phyloP scores from a whole-genome alignment of 2,329 filamentous ascomycete genomes.

The Ceratocystis smalleyi region DNA sequence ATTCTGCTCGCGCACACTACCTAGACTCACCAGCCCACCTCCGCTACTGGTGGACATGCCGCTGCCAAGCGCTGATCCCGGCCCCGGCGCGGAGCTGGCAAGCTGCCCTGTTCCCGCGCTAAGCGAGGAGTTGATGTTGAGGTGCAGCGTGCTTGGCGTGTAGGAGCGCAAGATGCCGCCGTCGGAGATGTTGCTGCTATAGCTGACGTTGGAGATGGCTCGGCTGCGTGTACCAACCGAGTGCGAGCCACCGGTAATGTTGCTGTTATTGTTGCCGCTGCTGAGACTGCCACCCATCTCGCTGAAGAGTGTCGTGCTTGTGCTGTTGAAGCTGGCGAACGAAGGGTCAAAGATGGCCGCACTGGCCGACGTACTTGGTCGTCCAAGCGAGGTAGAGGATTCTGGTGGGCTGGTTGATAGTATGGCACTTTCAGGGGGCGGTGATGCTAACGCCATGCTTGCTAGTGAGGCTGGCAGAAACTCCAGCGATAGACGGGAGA shows the following conservation, averaged over 20 bases:
- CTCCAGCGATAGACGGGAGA: conserved; percentile 76
- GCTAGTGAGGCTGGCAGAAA: conserved; percentile 44
- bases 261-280: conserved; percentile 80
- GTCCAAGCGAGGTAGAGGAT: conserved; percentile 30
- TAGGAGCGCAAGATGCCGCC: conserved; percentile 32
- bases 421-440: conserved; percentile 29
- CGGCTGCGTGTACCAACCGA: conserved; percentile 41
- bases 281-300: conserved; percentile 37
- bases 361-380: conserved; percentile 60
- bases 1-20: conserved; percentile 40
- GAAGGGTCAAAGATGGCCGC: conserved; percentile 44
- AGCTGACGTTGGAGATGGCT: conserved; percentile 72
- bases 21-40: neutral
- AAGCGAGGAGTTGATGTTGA: conserved; percentile 22
- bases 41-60: conserved; percentile 9
- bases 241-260: conserved; percentile 39
- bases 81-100: neutral
- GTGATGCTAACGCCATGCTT: conserved; percentile 39
- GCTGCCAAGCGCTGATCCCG: neutral
- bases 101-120: conserved; percentile 15
- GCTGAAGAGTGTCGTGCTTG: conserved; percentile 64
- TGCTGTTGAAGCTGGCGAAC: conserved; percentile 53
- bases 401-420: conserved; percentile 38
- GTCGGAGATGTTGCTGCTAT: conserved; percentile 34
- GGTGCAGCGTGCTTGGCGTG: conserved; percentile 30